Percentiles rank a stretch among this genome's conserved stretches.
Conservation (phyloP, 768 basidiomycete genomes). For the Pholiota molesta region DNA sequence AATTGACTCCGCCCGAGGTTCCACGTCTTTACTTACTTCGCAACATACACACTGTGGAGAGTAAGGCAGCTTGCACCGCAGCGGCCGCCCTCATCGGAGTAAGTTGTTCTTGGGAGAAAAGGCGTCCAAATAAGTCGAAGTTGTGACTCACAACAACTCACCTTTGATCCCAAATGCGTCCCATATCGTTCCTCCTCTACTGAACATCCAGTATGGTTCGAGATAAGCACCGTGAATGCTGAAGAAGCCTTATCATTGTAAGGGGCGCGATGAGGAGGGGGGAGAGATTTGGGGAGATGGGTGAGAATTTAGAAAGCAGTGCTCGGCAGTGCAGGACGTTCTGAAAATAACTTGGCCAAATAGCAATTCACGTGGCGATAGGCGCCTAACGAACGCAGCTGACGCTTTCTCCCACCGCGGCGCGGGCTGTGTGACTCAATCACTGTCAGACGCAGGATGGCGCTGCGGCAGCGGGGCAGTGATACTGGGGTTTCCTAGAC, state of each 20-base stretch:
- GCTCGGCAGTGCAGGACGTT: background rate
- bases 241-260: background rate
- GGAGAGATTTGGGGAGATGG: background rate
- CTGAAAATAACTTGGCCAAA: background rate
- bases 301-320: background rate
- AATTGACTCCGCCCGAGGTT: background rate
- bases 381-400: background rate
- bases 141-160: background rate
- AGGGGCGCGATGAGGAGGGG: background rate
- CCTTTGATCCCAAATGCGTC: background rate
- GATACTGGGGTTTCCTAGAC: background rate
- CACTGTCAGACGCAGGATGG: conserved; percentile 1
- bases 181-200: background rate
- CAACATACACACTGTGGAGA: background rate
- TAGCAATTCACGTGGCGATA: background rate
- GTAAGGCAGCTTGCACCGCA: background rate
- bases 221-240: background rate
- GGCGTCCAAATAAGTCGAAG: background rate
- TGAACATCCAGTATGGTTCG: no score
- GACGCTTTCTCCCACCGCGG: background rate
- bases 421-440: conserved; percentile 12
- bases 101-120: background rate
- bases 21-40: background rate
- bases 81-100: background rate
- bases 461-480: conserved; percentile 16